phyloP scores from a whole-genome alignment of 495 filamentous ascomycete species.

The Aspergillus conjunctus region DNA sequence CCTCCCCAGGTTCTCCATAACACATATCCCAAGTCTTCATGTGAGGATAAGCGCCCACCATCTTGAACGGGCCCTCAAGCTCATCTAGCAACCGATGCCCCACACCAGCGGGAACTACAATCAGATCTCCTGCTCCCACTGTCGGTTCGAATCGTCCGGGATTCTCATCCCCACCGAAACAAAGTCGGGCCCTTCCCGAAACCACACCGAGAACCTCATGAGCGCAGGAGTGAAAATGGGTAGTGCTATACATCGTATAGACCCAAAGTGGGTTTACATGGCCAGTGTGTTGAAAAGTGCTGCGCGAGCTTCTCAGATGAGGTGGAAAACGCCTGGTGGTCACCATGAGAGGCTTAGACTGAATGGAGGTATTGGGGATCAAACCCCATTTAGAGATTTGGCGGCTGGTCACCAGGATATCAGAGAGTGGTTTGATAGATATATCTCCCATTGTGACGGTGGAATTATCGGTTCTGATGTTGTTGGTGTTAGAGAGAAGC shows the following conservation, averaged over 20 bases:
- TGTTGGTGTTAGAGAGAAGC: no score
- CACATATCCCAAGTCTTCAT: conserved; percentile 69
- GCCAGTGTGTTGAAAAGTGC: conserved; percentile 51
- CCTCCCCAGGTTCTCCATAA: conserved; percentile 59
- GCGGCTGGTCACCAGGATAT: conserved; percentile 56
- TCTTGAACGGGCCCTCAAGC: conserved; percentile 54
- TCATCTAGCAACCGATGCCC: conserved; percentile 64
- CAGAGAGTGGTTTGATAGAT: conserved; percentile 46
- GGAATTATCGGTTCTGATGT: no score
- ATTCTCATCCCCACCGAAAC: conserved; percentile 68
- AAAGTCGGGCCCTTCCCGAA: conserved; percentile 59
- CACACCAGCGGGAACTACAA: conserved; percentile 69
- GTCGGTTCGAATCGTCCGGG: conserved; percentile 54
- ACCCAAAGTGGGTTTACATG: conserved; percentile 66
- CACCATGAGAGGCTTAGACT: conserved; percentile 63
- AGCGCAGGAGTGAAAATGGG: conserved; percentile 67
- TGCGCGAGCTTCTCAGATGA: conserved; percentile 52
- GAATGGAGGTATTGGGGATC: conserved; percentile 68
- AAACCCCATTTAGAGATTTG: conserved; percentile 58
- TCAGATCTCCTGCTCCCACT: conserved; percentile 62
- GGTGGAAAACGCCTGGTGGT: conserved; percentile 55
- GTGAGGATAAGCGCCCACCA: conserved; percentile 67
- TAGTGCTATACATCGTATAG: conserved; percentile 65
- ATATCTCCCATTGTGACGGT: conserved; percentile 22
- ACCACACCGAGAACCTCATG: conserved; percentile 68